Percentiles rank a stretch among this genome's conserved stretches.
phyloP scores from a whole-genome alignment of 2,329 filamentous ascomycete genomes.

The Lachnellula cervina region DNA sequence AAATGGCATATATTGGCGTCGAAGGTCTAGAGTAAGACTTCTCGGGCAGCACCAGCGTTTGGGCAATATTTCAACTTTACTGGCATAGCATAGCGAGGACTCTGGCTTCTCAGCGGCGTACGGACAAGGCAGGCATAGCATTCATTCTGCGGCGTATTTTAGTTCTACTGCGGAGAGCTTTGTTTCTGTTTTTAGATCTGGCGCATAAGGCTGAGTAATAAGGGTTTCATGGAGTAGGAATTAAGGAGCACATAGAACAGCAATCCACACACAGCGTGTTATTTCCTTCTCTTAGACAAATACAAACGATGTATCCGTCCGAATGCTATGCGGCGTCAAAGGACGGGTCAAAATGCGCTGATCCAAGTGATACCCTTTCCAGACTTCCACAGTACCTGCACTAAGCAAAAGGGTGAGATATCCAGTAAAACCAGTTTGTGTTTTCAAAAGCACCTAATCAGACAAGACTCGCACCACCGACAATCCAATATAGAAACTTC shows the following conservation, averaged over 20 bases:
- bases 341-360: background rate
- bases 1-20: background rate
- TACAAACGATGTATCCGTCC: background rate
- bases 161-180: conserved; percentile 1
- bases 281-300: background rate
- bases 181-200: conserved; percentile 9
- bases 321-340: background rate
- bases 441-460: too few relatives aligned
- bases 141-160: conserved; percentile 13
- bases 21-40: background rate
- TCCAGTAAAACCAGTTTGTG: too few relatives aligned
- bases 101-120: conserved; percentile 18
- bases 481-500: background rate
- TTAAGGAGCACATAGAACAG: background rate
- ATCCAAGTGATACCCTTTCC: background rate
- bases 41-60: background rate
- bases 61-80: conserved; percentile 17
- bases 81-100: conserved; percentile 10
- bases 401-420: too few relatives aligned
- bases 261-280: background rate
- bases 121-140: conserved; percentile 10
- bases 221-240: background rate
- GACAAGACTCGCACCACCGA: too few relatives aligned
- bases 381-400: too few relatives aligned
- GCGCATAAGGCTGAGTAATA: conserved; percentile 2